A percentile compares a stretch with the other conserved stretches of the same genome.
Conservation (phyloP, 495 filamentous ascomycete genomes). For the Hyaloscypha finlandica region DNA sequence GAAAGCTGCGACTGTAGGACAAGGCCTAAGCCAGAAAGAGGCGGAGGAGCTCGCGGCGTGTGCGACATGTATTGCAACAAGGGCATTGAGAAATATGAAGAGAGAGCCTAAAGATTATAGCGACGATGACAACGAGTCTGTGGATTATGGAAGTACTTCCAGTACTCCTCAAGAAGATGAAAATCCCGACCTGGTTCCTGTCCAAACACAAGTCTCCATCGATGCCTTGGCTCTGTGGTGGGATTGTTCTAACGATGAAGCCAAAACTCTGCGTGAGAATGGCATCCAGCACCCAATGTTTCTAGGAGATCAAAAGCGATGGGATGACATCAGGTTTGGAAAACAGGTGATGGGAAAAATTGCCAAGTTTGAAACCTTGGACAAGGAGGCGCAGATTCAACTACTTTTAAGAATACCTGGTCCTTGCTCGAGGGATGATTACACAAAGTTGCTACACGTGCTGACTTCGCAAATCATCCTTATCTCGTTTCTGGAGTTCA, state of each 20-base stretch:
- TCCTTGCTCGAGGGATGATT: not conserved
- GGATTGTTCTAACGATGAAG: not conserved
- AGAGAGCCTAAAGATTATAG: not conserved
- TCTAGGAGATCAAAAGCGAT: not conserved
- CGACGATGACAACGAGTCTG: not conserved
- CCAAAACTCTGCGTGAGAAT: not conserved
- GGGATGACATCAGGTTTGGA: not conserved
- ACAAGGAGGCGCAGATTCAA: not conserved
- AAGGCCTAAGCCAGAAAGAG: not conserved
- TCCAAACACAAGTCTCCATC: not conserved
- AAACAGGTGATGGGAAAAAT: slow-evolving; percentile 1
- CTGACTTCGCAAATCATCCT: not conserved
- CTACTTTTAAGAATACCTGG: not conserved
- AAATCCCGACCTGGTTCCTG: not conserved
- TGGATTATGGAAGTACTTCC: not conserved
- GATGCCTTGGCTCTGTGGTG: not conserved
- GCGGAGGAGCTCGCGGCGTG: not conserved
- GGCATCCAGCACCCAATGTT: not conserved
- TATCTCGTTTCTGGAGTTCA: not conserved
- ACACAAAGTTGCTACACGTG: not conserved
- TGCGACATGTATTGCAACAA: not conserved
- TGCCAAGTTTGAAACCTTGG: not conserved
- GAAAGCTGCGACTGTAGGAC: not conserved
- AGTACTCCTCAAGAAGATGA: not conserved
- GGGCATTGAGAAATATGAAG: not conserved